A percentile compares a stretch with the other conserved stretches of the same genome.
Conservation (phyloP, 169 alveolate genomes). For the Cryptosporidium canis region DNA sequence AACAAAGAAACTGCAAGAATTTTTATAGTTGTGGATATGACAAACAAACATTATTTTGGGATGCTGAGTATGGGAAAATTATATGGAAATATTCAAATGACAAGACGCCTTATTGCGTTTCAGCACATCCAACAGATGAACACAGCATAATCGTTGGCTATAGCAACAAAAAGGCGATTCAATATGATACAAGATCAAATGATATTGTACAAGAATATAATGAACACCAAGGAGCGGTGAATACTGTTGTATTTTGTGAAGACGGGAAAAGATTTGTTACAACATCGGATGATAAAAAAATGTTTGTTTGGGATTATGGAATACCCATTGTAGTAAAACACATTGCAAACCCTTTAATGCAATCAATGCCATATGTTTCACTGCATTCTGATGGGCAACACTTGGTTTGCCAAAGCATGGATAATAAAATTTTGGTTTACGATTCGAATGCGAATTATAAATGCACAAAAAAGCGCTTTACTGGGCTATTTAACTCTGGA, state of each 20-base stretch:
- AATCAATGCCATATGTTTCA: conserved; percentile 91
- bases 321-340: conserved; percentile 95
- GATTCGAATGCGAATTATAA: conserved; percentile 89
- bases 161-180: conserved; percentile 89
- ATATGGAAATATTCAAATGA: conserved; percentile 86
- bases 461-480: conserved; percentile 92
- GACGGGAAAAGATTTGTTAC: conserved; percentile 90
- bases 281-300: conserved; percentile 95
- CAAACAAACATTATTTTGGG: conserved; percentile 93
- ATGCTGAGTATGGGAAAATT: conserved; percentile 96
- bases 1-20: conserved; percentile 76
- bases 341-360: conserved; percentile 95
- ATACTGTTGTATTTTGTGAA: conserved; percentile 92
- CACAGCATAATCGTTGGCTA: conserved; percentile 93
- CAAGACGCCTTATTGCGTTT: conserved; percentile 92
- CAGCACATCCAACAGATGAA: conserved; percentile 89
- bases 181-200: conserved; percentile 91
- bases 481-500: conserved; percentile 93
- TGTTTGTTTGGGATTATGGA: conserved; percentile 96
- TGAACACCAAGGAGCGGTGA: conserved; percentile 94
- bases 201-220: conserved; percentile 89
- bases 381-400: conserved; percentile 93
- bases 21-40: conserved; percentile 94
- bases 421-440: conserved; percentile 93
- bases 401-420: conserved; percentile 94